Conservation (phyloP, 2,329 filamentous ascomycete species). For the Phyllosticta citrichinensis region DNA sequence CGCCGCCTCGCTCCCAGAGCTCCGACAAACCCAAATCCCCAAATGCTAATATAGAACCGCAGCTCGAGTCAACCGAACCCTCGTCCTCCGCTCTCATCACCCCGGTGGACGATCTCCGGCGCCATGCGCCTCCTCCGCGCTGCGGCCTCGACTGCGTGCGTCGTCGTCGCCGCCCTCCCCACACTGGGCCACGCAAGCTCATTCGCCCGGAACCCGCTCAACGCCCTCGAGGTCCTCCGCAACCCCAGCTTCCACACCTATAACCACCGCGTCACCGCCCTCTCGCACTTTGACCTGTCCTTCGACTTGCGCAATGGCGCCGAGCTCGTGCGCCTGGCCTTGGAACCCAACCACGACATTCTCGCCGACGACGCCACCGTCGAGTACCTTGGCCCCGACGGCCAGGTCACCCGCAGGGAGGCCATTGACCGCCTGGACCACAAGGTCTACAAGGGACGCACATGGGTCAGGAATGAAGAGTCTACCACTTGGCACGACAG, state of each 20-base stretch:
- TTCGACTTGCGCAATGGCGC: conserved; percentile 56
- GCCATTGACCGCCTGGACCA: conserved; percentile 62
- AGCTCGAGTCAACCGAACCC: background rate
- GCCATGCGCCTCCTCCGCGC: conserved; percentile 21
- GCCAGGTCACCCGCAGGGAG: conserved; percentile 56
- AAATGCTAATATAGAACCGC: background rate
- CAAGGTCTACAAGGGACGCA: conserved; percentile 72
- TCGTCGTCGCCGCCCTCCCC: conserved; percentile 16
- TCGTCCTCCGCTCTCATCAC: background rate
- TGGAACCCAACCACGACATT: conserved; percentile 88
- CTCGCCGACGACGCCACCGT: conserved; percentile 67
- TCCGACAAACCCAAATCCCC: background rate
- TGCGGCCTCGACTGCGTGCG: conserved; percentile 16
- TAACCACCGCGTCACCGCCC: conserved; percentile 66
- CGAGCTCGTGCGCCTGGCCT: conserved; percentile 58
- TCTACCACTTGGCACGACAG: conserved; percentile 64
- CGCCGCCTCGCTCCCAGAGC: background rate
- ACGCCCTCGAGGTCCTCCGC: conserved; percentile 61
- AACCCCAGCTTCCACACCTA: conserved; percentile 68
- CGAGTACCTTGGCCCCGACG: conserved; percentile 61
- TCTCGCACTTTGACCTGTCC: conserved; percentile 74
- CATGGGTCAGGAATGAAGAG: conserved; percentile 53
- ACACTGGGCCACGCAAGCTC: conserved; percentile 20
- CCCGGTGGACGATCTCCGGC: conserved; percentile 2
- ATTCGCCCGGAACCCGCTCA: conserved; percentile 58